Conservation (phyloP, 1,139 yeast genomes). For the Yamadazyma mexicana region DNA sequence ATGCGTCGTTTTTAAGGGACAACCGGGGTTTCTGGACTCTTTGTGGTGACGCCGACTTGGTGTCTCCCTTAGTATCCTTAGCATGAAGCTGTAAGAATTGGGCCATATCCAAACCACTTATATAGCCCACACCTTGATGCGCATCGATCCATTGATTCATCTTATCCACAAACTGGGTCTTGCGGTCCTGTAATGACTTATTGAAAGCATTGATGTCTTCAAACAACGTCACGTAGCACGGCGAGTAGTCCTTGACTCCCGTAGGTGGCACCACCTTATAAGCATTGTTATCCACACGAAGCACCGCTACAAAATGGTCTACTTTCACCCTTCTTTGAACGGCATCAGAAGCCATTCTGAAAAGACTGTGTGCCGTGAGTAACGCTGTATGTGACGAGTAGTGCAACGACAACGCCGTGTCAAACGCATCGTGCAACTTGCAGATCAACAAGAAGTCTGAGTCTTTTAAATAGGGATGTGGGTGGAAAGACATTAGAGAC, state of each 20-base stretch:
- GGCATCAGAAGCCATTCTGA: conserved; percentile 9
- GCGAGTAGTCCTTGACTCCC: conserved; percentile 15
- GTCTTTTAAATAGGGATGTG: conserved; percentile 11
- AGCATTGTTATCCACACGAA: conserved; percentile 11
- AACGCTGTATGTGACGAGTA: conserved; percentile 14
- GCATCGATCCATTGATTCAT: conserved; percentile 60
- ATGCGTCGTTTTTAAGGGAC: conserved; percentile 25
- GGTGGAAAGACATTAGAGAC: not conserved
- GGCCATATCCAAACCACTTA: conserved; percentile 8
- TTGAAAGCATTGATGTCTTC: conserved; percentile 12
- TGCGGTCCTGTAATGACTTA: conserved; percentile 26
- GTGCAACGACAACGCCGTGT: conserved; percentile 15
- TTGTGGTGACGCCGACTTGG: conserved; percentile 16
- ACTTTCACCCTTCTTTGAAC: conserved; percentile 14
- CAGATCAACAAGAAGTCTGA: conserved; percentile 6
- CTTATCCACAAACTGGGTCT: conserved; percentile 54
- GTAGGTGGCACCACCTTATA: conserved; percentile 13
- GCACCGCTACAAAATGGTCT: conserved; percentile 12
- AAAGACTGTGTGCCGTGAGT: conserved; percentile 16
- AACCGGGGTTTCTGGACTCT: conserved; percentile 22
- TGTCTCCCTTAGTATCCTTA: not conserved
- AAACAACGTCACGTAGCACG: conserved; percentile 15
- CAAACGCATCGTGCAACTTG: conserved; percentile 15
- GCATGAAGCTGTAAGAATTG: conserved; percentile 10
- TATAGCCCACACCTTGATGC: conserved; percentile 20